Evolutionary conservation across 257 asterid species (phyloP), one percentile per base, ranked within the genome.

Genomic region (Datura wrightii): DNA sequence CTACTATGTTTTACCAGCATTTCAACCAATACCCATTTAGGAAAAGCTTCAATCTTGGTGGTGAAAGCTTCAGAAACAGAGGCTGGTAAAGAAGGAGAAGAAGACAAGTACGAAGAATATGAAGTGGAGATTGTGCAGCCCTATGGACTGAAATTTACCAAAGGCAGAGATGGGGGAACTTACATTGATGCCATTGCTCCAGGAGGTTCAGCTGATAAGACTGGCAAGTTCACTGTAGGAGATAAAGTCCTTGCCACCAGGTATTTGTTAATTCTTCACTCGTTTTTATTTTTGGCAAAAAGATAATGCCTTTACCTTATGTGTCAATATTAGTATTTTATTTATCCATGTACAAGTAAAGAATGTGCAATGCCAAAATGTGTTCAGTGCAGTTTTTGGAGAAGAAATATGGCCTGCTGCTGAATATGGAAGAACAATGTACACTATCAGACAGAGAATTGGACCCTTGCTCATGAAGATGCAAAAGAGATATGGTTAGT

Each of bases 401-500:
- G 95, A 93, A 24, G 98, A 96, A 86, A 96, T 94, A 86, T 96
- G 99, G 99, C 99, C 97, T 46, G 98, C 99, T 66, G 99, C 98
- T 85, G 99, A 96, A 88, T 96, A 96, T 83, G 99, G 99, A 63
- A 88, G 99, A 92, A 96, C 99, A 78, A 96, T 96, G 99, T 96
- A 96, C 63, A 93, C 98, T 86, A 96, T 96, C 48, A 90, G 97
- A 41, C 97, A 93, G 81, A 90, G 99, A 88, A 85, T 96, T 69
- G 99, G 98, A 44, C 99, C 99, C 0, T 88, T 96, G 62, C 91
- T 93, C 80, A 96, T 94, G 95, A 93, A 76, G 91, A 89, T 96
- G 99, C 93, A 92, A 92, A 96, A 90, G 90, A 92, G 96, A 94
- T 86, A 90, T 83, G 99, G 99, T 96, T 56, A 82, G 85, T 88